Base-by-base conservation (phyloP, 306 rosid genomes). In the Potentilla sterilis region DNA sequence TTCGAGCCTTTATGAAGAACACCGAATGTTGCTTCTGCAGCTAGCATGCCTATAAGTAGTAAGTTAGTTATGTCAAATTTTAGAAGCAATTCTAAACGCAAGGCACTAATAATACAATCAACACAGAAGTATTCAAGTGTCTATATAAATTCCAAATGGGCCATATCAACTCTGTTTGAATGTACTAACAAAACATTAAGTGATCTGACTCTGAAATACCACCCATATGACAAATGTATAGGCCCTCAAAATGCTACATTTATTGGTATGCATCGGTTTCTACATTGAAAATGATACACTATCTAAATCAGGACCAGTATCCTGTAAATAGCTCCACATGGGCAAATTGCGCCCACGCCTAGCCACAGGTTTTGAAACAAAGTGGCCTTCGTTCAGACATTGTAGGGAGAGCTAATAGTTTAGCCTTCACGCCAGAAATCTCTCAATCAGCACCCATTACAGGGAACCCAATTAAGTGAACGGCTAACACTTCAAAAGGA, bases 1-100 rank as follows among this genome's bases (percentile, higher is more conserved):
- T 83, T 84, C 11, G 64, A 82, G 72, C 91, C 93, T 79, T 87
- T 85, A 75, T 79, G 79, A 74, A 95, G 89, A 52, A 70, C 80
- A n/a, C 76, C 75, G 65, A 87, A 95, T 79, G 93, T 79, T 86
- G 81, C 88, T 87, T 95, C 97, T 54, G 98, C 97, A 22, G 98
- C 98, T 74, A 95, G 89, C 96, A 95, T 95, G 81, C 98, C 98
- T 95, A 57, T 73, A 81, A 79, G 77, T 69, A 76, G 34, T 32
- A 35, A 8, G 28, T 46, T 63, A 58, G n/a, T 22, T 5, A 4
- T 40, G 41, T 41, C 37, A 59, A 76, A 65, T 44, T 47, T 68
- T 42, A 42, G 65, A 47, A 69, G 59, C 21, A 78, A 68, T 67
- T 66, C 12, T 55, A 22, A 5, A 57, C 6, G 47, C n/a, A 16